A percentile compares a stretch with the other conserved stretches of the same genome.
Evolutionary conservation across 1,284 basidiomycete species (phyloP).

Genomic region (Phylloboletellus chloephorus): DNA sequence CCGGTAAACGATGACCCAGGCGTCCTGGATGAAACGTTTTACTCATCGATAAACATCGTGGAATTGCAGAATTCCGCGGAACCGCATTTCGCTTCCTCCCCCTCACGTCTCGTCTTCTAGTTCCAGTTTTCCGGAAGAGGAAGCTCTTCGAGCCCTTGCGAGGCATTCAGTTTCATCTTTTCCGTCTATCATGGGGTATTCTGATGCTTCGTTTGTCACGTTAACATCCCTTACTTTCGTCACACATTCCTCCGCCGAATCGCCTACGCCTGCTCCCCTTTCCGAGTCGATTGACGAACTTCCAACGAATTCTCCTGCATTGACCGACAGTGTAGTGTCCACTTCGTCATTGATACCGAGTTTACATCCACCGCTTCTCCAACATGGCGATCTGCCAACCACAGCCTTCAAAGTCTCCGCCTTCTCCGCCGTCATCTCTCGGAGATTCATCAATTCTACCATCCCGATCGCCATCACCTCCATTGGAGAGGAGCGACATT

Average conservation of each 20-base stretch:
- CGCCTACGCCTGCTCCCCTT: conserved; percentile 14
- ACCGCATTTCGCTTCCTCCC: conserved; percentile 8
- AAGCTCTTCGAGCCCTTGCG: conserved; percentile 15
- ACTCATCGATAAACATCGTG: background rate
- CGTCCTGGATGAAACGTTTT: background rate
- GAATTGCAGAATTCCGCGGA: background rate
- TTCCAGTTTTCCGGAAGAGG: conserved; percentile 19
- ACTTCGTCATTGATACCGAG: conserved; percentile 1
- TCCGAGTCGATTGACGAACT: conserved; percentile 16
- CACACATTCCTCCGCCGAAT: conserved; percentile 3
- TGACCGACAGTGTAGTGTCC: background rate
- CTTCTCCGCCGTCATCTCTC: conserved; percentile 1
- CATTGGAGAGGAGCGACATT: conserved; percentile 3
- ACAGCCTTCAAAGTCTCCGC: conserved; percentile 1
- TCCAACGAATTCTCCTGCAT: conserved; percentile 7
- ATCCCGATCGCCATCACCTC: conserved; percentile 10
- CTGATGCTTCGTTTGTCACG: background rate
- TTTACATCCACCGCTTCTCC: conserved; percentile 2
- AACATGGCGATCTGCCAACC: conserved; percentile 2
- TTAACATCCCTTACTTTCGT: background rate
- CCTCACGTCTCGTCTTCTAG: conserved; percentile 23
- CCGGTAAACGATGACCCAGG: background rate
- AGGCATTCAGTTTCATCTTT: conserved; percentile 5
- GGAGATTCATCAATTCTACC: conserved; percentile 19
- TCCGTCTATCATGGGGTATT: conserved; percentile 2